Evolutionary conservation across 164 flowering plant genomes (phyloP), one percentile per base, ranked within the genome.

Genomic region (Malania oleifera): DNA sequence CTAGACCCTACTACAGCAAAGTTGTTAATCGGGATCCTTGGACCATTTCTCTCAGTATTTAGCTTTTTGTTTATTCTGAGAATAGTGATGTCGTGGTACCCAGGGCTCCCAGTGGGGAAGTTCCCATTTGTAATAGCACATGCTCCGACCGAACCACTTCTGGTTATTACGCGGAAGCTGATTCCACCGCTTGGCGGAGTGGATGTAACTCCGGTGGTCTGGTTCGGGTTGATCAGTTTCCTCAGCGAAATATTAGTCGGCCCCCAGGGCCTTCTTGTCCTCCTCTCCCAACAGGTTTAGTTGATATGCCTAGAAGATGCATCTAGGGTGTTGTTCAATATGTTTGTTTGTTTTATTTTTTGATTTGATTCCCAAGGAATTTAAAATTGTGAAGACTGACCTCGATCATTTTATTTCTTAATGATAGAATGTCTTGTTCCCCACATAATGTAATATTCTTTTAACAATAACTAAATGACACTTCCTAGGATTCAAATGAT

Each of bases 11-110:
- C 82, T 19, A 80, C 89, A 7, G 99, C 97, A 34, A 93, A 90
- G 69, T 56, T 82, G 18, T 83, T 79, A 11, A 86, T 93, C 11
- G 72, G 81, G 0, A 45, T 90, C 39, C 50, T 88, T 5, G 95
- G 97, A 9, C 99, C 99, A 7, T 72, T 86, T 43, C 77, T 93
- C 11, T 85, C 99, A 0, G 95, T 77, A 23, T 85, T 90, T 64
- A 73, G 68, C 15, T 90, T 93, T 66, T 71, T 93, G 28, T 93
- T 93, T 62, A 75, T 93, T 0, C 1, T 82, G 62, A 86, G 99
- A 73, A 86, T 93, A 53, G 85, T 93, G 1, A 93, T 93, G 99
- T 93, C 99, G 15, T 90, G 99, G 99, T 93, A 93, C 66, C 99
- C 99, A 0, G 88, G 88, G 68, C 89, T 93, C 57, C 99, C 97